Conservation (phyloP, 768 basidiomycete genomes). For the Chalciporus pseudorubinellus region DNA sequence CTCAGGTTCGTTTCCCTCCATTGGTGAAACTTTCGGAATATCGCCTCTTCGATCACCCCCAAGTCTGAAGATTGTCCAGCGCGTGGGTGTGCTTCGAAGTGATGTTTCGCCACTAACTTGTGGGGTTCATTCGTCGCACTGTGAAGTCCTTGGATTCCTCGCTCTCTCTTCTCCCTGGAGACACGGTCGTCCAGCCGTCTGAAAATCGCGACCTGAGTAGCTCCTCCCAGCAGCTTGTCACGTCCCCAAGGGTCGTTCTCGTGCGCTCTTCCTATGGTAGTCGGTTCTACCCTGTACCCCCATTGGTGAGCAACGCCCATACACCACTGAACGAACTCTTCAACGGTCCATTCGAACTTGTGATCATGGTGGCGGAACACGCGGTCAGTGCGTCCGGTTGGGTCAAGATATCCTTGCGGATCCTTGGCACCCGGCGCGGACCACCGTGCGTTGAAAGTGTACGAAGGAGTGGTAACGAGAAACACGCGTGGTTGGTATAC, state of each 20-base stretch:
- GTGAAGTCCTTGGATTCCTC: conserved; percentile 7
- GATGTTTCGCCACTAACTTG: conserved; percentile 44
- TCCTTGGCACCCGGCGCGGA: conserved; percentile 48
- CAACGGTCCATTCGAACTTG: conserved; percentile 84
- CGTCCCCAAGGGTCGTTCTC: conserved; percentile 73
- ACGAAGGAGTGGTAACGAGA: conserved; percentile 83
- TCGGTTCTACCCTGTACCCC: conserved; percentile 67
- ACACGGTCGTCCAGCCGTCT: conserved; percentile 39
- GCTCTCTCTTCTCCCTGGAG: conserved; percentile 33
- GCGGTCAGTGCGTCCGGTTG: conserved; percentile 69
- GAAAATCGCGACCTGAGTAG: conserved; percentile 68
- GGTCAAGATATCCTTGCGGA: conserved; percentile 61
- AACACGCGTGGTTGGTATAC: conserved; percentile 71
- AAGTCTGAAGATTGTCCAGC: conserved; percentile 43
- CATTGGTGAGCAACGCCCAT: conserved; percentile 52
- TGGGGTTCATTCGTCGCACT: conserved; percentile 35
- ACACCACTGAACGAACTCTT: conserved; percentile 73
- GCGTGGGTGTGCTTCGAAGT: conserved; percentile 49
- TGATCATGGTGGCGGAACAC: conserved; percentile 82
- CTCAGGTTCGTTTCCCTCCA: conserved; percentile 48
- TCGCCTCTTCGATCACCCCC: conserved; percentile 46
- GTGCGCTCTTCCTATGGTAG: conserved; percentile 55
- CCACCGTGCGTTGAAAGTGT: conserved; percentile 78
- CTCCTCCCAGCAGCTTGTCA: conserved; percentile 60
- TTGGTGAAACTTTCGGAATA: conserved; percentile 55